Evolutionary conservation across 768 basidiomycete species (phyloP), one percentile per base, ranked within the genome.

Genomic region (Tylopilus rubrobrunneus): DNA sequence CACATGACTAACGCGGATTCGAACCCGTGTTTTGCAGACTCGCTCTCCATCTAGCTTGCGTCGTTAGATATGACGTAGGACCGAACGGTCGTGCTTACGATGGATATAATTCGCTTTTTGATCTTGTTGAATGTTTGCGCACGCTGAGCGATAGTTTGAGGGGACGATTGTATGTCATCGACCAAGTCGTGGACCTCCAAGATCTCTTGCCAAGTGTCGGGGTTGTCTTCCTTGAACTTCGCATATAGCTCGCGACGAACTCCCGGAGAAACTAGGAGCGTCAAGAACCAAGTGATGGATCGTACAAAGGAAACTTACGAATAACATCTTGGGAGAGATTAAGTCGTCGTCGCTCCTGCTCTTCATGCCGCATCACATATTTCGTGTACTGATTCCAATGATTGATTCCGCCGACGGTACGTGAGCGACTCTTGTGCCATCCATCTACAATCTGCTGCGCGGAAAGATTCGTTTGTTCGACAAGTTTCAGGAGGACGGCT

Each of bases 221-320:
- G 4, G 29, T 55, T 55, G 12, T 55, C 54, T 41, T 55, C 45
- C 11, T 55, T 55, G 37, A 55, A 55, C 14, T 50, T 55, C 11
- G 9, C 15, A 19, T 56, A 56, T 0, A 56, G 45, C 12, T 44
- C 17, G 2, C 33, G 17, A 42, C 27, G 27, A 5, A 48, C 12
- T 4, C 3, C 19, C 1, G 45, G 27, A n/a, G 21, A 19, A 41
- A 57, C 53, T 42, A 34, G 25, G 14, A 15, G 5, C 11, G 14
- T 34, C 5, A 34, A 11, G 3, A 28, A 17, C 25, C 27, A 27
- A 3, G 3, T 3, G 14, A 25, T 3, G 27, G n/a, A 28, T 28
- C 27, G 10, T 27, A 8, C 5, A 7, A 1, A 12, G 11, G 14
- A 12, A 17, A 45, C 44, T 45, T 45, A 57, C 43, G 19, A 7